Evolutionary conservation across 805 yeast genomes (phyloP).

Genomic region (Monosporozyma solicola): DNA sequence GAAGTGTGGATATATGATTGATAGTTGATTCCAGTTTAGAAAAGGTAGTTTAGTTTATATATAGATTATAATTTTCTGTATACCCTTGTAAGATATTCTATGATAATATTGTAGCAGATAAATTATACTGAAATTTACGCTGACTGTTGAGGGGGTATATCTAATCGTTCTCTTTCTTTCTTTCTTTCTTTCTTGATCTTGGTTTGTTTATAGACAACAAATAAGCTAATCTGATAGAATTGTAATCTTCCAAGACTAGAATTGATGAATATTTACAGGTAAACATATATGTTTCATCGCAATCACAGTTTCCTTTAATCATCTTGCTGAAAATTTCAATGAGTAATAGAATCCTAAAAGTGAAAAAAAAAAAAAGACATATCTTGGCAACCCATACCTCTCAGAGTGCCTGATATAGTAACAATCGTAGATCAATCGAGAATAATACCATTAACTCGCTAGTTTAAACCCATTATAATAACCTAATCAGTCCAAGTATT

Average conservation of each 20-base stretch:
- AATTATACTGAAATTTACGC: no score
- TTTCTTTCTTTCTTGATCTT: neutral
- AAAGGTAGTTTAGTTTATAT: neutral
- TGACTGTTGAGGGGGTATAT: neutral
- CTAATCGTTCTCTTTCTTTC: no score
- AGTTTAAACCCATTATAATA: no score
- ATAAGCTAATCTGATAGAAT: neutral
- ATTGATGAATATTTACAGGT: neutral
- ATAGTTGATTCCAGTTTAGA: neutral
- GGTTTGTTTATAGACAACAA: neutral
- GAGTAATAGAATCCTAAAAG: no score
- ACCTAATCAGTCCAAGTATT: no score
- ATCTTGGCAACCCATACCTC: no score
- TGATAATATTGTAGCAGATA: neutral
- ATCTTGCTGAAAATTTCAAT: no score
- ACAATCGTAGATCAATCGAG: no score
- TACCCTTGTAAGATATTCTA: neutral
- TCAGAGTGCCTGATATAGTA: no score
- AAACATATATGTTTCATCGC: neutral
- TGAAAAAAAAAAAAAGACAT: no score
- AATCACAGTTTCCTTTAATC: no score
- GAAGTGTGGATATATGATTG: neutral
- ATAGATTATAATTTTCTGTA: neutral
- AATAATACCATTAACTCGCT: no score
- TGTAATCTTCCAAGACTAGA: neutral